A percentile compares a stretch with the other conserved stretches of the same genome.
Conservation (phyloP, 345 rosid genomes). For the Trapa incisa region DNA sequence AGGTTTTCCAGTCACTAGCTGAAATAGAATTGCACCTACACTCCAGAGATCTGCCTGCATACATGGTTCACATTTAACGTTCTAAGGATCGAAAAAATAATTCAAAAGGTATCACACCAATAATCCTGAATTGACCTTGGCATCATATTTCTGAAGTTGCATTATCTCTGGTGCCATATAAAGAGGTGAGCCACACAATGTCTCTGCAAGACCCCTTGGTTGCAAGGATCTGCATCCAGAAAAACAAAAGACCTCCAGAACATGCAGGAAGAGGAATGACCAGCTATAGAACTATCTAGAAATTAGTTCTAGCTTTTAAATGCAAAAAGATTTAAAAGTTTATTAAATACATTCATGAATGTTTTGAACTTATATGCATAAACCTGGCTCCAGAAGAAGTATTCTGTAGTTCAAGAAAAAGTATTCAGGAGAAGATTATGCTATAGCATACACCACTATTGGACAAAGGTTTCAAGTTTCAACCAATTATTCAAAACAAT, state of each 20-base stretch:
- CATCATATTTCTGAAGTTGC: constrained; percentile 97
- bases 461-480: neutral
- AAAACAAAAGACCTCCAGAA: neutral
- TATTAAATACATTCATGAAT: neutral
- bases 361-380: neutral
- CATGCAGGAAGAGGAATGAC: neutral
- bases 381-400: neutral
- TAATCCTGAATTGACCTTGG: constrained; percentile 48
- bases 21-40: constrained; percentile 91
- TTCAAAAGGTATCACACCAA: neutral
- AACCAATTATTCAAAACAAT: neutral
- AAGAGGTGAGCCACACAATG: constrained; percentile 95
- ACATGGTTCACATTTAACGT: constrained; percentile 13
- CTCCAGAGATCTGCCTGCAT: constrained; percentile 99
- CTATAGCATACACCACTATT: neutral
- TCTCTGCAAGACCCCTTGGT: constrained; percentile 91
- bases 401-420: neutral
- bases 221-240: constrained; percentile 60
- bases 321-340: neutral
- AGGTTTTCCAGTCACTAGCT: constrained; percentile 85
- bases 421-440: neutral
- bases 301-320: neutral
- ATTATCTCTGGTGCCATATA: constrained; percentile 99
- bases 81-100: constrained; percentile 23
- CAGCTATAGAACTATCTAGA: neutral